These are phyloP conservation scores for Chimonanthus salicifolius DNA, from an alignment of 164 flowering plant species.

Conservation along the genomic window DNA sequence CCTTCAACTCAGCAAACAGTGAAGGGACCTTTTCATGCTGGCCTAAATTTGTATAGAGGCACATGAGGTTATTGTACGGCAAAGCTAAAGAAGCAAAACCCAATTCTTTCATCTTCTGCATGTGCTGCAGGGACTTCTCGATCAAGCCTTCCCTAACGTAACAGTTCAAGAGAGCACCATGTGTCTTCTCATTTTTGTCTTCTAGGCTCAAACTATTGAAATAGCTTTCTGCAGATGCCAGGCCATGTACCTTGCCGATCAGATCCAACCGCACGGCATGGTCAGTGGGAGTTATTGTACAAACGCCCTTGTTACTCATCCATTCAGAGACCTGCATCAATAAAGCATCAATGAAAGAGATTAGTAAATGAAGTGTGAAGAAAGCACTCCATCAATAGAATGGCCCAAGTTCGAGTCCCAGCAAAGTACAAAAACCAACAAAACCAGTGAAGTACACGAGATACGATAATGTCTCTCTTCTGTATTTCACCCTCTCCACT, in stretches of 20 bases:
- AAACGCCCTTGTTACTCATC: constrained; percentile 52
- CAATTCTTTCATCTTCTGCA: constrained; percentile 31
- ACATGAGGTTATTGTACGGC: constrained; percentile 32
- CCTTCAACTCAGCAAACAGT: constrained; percentile 45
- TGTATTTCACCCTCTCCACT: no score
- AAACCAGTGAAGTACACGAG: no score
- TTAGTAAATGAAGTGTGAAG: neutral
- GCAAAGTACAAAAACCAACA: no score
- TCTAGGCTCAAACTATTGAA: constrained; percentile 23
- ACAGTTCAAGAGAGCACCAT: constrained; percentile 40
- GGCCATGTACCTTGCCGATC: constrained; percentile 34
- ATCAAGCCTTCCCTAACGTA: constrained; percentile 23
- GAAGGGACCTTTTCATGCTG: constrained; percentile 35
- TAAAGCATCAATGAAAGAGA: neutral
- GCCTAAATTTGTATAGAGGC: constrained; percentile 27
- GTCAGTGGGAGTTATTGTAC: constrained; percentile 37
- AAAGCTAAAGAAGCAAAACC: constrained; percentile 19
- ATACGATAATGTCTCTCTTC: no score
- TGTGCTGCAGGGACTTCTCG: constrained; percentile 35
- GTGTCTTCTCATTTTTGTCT: constrained; percentile 12
- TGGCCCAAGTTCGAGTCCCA: no score
- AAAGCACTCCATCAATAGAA: no score
- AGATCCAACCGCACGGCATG: constrained; percentile 29
- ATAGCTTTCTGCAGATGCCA: constrained; percentile 35
- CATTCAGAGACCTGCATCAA: constrained; percentile 72